A percentile compares a stretch with the other conserved stretches of the same genome.
Conservation (phyloP, 2,329 filamentous ascomycete species). For the Talaromyces atroroseus region DNA sequence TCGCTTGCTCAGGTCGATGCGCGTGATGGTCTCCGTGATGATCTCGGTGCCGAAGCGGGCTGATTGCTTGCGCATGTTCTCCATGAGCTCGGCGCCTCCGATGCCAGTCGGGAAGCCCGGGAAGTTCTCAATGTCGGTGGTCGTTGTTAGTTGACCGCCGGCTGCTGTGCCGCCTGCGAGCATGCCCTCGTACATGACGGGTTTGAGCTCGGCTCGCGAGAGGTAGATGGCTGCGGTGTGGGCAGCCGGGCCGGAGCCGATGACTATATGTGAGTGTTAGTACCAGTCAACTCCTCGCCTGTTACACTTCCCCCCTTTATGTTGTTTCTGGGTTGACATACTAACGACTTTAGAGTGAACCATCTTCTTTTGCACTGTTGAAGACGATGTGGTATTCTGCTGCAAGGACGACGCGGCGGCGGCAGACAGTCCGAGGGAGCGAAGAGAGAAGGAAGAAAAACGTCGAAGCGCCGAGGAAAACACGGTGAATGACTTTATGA, state of each 20-base stretch:
- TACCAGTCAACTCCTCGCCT: no score
- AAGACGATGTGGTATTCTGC: conserved; percentile 45
- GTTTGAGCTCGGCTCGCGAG: conserved; percentile 87
- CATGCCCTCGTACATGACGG: conserved; percentile 96
- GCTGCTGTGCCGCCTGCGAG: conserved; percentile 94
- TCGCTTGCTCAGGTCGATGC: conserved; percentile 73
- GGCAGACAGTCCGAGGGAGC: conserved; percentile 67
- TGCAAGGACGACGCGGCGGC: conserved; percentile 65
- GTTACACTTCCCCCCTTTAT: no score
- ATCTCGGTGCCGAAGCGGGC: conserved; percentile 88
- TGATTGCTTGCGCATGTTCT: conserved; percentile 88
- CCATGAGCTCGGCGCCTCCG: conserved; percentile 85
- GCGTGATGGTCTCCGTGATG: conserved; percentile 81
- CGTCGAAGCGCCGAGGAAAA: conserved; percentile 78
- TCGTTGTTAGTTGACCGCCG: conserved; percentile 94
- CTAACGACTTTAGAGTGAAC: conserved; percentile 94
- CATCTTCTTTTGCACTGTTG: conserved; percentile 44
- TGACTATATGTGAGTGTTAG: conserved; percentile 47
- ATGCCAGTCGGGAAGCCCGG: conserved; percentile 89
- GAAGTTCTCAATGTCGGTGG: conserved; percentile 97
- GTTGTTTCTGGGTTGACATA: conserved; percentile 45
- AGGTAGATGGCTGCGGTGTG: conserved; percentile 97
- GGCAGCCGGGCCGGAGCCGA: conserved; percentile 92
- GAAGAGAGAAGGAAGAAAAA: conserved; percentile 56
- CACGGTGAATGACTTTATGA: conserved; percentile 66